Conservation (phyloP, 345 rosid species). For the Arabis alpina region DNA sequence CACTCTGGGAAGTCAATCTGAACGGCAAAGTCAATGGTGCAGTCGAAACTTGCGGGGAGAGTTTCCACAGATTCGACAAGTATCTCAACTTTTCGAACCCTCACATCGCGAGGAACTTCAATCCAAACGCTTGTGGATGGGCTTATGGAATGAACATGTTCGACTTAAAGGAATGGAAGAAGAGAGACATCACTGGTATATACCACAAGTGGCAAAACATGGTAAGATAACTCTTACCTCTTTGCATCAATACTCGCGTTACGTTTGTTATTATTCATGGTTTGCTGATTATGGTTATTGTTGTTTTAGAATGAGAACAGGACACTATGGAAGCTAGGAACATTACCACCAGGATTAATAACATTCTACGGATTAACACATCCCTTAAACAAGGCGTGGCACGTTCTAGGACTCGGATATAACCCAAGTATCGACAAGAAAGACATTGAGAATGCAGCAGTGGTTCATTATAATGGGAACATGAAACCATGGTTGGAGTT, state of each 20-base stretch:
- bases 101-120: constrained; percentile 81
- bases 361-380: constrained; percentile 88
- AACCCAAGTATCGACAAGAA: constrained; percentile 80
- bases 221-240: constrained; percentile 53
- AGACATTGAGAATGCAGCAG: constrained; percentile 93
- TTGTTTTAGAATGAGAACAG: constrained; percentile 88
- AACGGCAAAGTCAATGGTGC: constrained; percentile 96
- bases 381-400: constrained; percentile 95
- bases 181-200: constrained; percentile 92
- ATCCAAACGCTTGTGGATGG: constrained; percentile 99
- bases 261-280: background rate
- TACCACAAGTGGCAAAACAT: constrained; percentile 99
- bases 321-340: constrained; percentile 96
- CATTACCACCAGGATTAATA: constrained; percentile 97
- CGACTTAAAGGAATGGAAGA: constrained; percentile 92
- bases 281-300: constrained; percentile 23
- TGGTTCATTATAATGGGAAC: constrained; percentile 95
- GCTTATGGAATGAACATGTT: constrained; percentile 99
- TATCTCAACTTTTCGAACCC: constrained; percentile 94
- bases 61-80: constrained; percentile 98
- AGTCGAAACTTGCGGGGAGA: constrained; percentile 97
- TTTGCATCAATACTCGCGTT: constrained; percentile 3
- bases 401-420: constrained; percentile 95
- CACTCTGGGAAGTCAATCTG: constrained; percentile 83
- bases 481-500: constrained; percentile 99